Evolutionary conservation across 2,329 filamentous ascomycete genomes (phyloP).

Genomic region (Truncatella angustata): DNA sequence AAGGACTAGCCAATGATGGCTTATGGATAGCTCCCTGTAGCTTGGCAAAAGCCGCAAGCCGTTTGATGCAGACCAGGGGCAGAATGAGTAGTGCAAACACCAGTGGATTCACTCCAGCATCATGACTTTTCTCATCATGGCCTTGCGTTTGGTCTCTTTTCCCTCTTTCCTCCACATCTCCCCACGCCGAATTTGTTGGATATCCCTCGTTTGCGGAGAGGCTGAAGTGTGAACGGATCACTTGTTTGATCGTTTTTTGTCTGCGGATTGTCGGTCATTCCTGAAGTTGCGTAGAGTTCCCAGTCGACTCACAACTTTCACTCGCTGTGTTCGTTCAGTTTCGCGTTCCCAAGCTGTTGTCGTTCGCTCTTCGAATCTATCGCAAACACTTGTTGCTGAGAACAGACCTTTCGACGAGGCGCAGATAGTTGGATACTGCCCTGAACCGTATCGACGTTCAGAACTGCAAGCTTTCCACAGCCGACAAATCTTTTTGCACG

Average conservation of each 20-base stretch:
- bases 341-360: background rate
- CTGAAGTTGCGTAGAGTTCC: background rate
- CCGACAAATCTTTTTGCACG: too few relatives aligned
- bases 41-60: constrained; percentile 1
- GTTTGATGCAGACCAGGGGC: constrained; percentile 5
- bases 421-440: too few relatives aligned
- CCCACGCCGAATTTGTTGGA: constrained; percentile 2
- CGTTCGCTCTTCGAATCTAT: background rate
- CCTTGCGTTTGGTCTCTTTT: background rate
- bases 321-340: background rate
- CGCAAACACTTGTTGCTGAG: background rate
- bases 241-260: background rate
- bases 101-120: background rate
- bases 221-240: background rate
- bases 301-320: background rate
- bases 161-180: background rate
- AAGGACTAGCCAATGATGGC: background rate
- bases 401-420: background rate
- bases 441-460: too few relatives aligned
- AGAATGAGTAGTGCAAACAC: background rate
- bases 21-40: background rate
- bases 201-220: constrained; percentile 1
- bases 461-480: too few relatives aligned
- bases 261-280: background rate
- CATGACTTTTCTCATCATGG: background rate